These are phyloP conservation scores for Aspergillus novofumigatus DNA, from an alignment of 2,329 filamentous ascomycete species.

Conservation along the genomic window DNA sequence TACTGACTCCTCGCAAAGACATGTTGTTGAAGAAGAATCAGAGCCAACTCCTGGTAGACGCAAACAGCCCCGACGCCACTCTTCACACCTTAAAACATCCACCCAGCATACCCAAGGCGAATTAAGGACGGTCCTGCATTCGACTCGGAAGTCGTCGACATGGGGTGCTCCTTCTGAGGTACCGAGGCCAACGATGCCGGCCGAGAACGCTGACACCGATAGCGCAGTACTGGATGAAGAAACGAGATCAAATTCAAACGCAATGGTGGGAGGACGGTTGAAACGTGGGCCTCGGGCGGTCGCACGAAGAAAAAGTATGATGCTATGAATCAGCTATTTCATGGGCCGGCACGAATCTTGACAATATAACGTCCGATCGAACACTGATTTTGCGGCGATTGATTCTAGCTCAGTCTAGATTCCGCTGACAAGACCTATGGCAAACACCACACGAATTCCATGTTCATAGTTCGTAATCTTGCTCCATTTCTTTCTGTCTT, in stretches of 20 bases:
- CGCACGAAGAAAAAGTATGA: constrained; percentile 38
- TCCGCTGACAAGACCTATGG: background rate
- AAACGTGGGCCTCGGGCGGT: constrained; percentile 30
- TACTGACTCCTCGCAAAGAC: background rate
- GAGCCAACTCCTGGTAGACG: constrained; percentile 7
- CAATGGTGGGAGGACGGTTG: constrained; percentile 12
- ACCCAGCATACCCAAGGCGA: constrained; percentile 1
- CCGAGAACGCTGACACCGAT: constrained; percentile 12
- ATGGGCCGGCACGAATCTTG: background rate
- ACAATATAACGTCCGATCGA: background rate
- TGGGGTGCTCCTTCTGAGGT: background rate
- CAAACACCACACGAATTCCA: background rate
- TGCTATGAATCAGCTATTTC: constrained; percentile 24
- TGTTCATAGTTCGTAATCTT: constrained; percentile 3
- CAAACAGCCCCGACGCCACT: constrained; percentile 29
- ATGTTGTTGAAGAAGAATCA: background rate
- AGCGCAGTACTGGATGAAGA: background rate
- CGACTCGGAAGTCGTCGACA: background rate
- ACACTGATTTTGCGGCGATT: background rate
- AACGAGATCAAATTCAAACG: background rate
- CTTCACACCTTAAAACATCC: constrained; percentile 25
- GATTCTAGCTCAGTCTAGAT: background rate
- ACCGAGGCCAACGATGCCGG: background rate
- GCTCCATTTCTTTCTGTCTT: background rate
- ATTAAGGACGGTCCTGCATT: background rate